Evolutionary conservation across 495 filamentous ascomycete species (phyloP), one percentile per base, ranked within the genome.

Genomic region (Sabuloglossum arenarium): DNA sequence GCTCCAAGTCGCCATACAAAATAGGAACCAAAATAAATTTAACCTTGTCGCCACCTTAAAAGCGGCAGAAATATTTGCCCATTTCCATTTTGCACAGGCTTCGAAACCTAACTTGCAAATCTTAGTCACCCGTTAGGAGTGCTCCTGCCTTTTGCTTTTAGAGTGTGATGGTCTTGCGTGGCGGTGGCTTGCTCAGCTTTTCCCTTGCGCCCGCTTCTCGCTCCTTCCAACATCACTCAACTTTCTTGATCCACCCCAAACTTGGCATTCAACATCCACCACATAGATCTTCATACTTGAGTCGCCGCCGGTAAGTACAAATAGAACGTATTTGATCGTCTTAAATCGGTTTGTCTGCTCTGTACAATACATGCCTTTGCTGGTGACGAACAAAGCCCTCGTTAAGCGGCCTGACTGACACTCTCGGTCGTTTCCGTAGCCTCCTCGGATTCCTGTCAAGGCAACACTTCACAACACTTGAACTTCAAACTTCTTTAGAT

Each of bases 381-480:
- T 53, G 9, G 56, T 58, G 60, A 53, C 30, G 56, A 21, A 30
- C 53, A 56, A 66, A 62, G 60, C 53, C 61, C 61, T 39, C 59
- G 59, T 61, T 61, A 56, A 57, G 24, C 64, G 59, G 49, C 60
- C 61, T 60, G 62, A 63, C 60, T 28, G 23, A 58, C 21, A 19
- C 53, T 47, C 60, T 54, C 57, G 62, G 31, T 60, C 55, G 57
- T 43, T 51, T 57, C 61, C 60, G 55, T 29, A 28, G 12, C 30
- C 53, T 30, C 56, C 28, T 34, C 25, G 23, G 58, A 66, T 62
- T 63, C 60, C 60, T 53, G 56, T 55, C 57, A 51, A 57, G 55
- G 59, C 57, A 53, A 56, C 50, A 39, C 42, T 50, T 61, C 51
- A 65, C 58, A 27, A 31, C 42, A 49, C 56, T 53, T 51, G 37